These are phyloP conservation scores for Jamesozyma gamospora DNA, from an alignment of 805 yeast genomes.

Conservation along the genomic window DNA sequence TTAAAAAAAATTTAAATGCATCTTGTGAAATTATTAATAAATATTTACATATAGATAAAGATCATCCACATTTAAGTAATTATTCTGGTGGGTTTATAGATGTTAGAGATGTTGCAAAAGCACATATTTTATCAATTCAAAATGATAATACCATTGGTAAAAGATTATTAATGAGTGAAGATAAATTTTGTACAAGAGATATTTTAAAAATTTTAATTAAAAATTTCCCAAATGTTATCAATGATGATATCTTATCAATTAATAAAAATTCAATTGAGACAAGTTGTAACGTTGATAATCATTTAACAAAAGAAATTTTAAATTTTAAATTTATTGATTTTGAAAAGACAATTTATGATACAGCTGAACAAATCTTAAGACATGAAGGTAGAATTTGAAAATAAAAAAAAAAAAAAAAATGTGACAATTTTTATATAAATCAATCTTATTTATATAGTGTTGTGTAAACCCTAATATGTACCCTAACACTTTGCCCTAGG, in stretches of 20 bases:
- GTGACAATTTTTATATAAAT: too few species aligned
- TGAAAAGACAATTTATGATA: slow-evolving; percentile 16
- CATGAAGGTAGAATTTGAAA: slow-evolving; percentile 9
- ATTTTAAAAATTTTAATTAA: slow-evolving; percentile 27
- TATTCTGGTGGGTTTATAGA: slow-evolving; percentile 32
- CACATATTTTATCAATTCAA: slow-evolving; percentile 45
- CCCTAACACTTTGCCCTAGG: neutral
- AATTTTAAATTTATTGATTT: slow-evolving; percentile 18
- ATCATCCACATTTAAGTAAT: slow-evolving; percentile 4
- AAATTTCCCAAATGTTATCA: slow-evolving; percentile 39
- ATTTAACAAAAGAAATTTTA: slow-evolving; percentile 14
- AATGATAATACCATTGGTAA: slow-evolving; percentile 28
- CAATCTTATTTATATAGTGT: too few species aligned
- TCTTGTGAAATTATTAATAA: slow-evolving; percentile 33
- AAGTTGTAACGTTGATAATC: slow-evolving; percentile 10
- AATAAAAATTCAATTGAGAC: slow-evolving; percentile 5
- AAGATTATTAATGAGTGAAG: slow-evolving; percentile 26
- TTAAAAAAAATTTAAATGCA: slow-evolving; percentile 33
- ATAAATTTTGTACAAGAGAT: slow-evolving; percentile 19
- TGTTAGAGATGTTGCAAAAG: slow-evolving; percentile 53
- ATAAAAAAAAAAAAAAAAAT: too few species aligned
- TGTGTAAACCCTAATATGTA: too few species aligned
- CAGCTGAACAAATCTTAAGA: slow-evolving; percentile 20
- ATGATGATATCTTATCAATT: slow-evolving; percentile 31
- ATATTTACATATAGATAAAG: slow-evolving; percentile 22